A percentile compares a stretch with the other conserved stretches of the same genome.
Conservation (phyloP, 805 yeast genomes). For the Metschnikowia noctiluminum region DNA sequence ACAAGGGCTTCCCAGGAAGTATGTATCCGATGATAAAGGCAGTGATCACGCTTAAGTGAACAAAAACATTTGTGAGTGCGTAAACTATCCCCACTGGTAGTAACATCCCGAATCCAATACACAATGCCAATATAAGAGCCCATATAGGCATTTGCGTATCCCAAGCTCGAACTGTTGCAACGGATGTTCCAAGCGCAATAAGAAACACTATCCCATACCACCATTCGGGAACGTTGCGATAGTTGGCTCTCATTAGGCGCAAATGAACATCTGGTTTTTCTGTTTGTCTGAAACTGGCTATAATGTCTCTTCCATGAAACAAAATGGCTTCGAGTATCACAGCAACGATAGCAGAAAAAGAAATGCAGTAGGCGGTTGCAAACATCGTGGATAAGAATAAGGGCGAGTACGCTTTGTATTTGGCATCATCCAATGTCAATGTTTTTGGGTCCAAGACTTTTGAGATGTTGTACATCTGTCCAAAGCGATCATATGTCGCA, state of each 20-base stretch:
- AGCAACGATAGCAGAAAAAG: constrained; percentile 22
- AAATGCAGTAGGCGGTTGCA: constrained; percentile 20
- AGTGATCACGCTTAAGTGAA: constrained; percentile 20
- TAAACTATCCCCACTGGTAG: constrained; percentile 20
- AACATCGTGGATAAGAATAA: constrained; percentile 21
- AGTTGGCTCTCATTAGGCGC: constrained; percentile 19
- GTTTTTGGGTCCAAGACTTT: constrained; percentile 15
- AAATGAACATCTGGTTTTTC: constrained; percentile 21
- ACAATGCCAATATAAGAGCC: constrained; percentile 17
- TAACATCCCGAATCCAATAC: constrained; percentile 14
- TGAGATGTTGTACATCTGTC: constrained; percentile 18
- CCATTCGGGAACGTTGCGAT: constrained; percentile 22
- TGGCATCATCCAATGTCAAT: constrained; percentile 15
- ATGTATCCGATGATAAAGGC: constrained; percentile 20
- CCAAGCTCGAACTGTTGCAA: constrained; percentile 17
- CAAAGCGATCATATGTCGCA: constrained; percentile 20
- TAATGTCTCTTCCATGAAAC: constrained; percentile 21
- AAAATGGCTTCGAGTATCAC: constrained; percentile 19
- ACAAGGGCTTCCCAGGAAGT: constrained; percentile 19
- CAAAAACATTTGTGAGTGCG: constrained; percentile 21
- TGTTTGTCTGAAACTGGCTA: constrained; percentile 15
- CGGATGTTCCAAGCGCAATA: constrained; percentile 13
- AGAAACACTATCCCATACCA: constrained; percentile 17
- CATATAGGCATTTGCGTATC: constrained; percentile 20
- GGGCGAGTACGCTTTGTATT: constrained; percentile 20